phyloP scores from a whole-genome alignment of 257 asterid genomes.

The Solanum acaule region DNA sequence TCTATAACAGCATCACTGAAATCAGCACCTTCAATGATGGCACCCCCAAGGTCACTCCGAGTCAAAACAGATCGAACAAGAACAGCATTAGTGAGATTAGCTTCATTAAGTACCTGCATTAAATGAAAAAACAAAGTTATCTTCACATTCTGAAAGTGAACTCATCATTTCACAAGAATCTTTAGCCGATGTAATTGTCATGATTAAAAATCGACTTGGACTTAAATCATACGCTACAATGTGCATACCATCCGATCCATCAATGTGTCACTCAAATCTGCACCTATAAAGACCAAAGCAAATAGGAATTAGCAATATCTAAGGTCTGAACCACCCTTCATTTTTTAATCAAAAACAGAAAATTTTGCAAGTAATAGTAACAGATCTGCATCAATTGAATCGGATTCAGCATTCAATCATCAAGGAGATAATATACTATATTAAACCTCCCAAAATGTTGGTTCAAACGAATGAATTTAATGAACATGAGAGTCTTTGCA shows the following conservation, averaged over 20 bases:
- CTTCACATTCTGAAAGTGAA: not conserved
- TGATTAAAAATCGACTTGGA: not conserved
- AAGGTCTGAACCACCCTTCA: not conserved
- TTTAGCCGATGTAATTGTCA: not conserved
- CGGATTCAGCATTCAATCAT: not conserved
- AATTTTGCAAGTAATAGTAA: not conserved
- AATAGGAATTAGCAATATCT: not conserved
- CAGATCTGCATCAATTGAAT: not conserved
- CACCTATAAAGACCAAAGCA: constrained; percentile 37
- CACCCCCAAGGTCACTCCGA: constrained; percentile 93
- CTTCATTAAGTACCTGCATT: constrained; percentile 78
- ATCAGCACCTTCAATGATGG: constrained; percentile 79
- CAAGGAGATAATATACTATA: not conserved
- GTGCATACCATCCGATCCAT: constrained; percentile 93
- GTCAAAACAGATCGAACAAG: constrained; percentile 83
- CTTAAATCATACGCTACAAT: not conserved
- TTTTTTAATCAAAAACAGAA: not conserved
- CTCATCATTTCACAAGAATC: not conserved
- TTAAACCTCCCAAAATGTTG: not conserved
- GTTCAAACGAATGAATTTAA: not conserved
- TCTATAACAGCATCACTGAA: constrained; percentile 93
- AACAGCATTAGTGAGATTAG: constrained; percentile 84
- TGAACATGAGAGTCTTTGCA: not conserved
- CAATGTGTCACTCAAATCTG: constrained; percentile 89
- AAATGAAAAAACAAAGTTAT: not conserved